These are phyloP conservation scores for Zygoascus hellenicus DNA, from an alignment of 1,139 yeast genomes.

Conservation along the genomic window DNA sequence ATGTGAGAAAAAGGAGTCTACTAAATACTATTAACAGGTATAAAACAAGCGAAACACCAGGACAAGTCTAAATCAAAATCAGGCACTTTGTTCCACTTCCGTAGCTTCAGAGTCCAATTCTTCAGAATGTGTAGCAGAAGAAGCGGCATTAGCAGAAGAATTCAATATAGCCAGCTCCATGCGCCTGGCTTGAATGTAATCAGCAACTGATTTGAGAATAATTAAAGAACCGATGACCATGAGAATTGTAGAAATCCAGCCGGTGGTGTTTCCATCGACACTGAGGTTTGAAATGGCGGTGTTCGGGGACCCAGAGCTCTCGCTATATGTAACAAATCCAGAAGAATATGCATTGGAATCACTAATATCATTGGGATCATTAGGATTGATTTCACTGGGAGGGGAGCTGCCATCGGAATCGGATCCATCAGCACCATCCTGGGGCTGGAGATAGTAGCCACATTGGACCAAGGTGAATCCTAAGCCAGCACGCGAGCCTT, in stretches of 20 bases:
- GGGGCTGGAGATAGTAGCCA: conserved; percentile 68
- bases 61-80: not conserved
- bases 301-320: not conserved
- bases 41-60: too few species aligned
- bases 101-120: conserved; percentile 2
- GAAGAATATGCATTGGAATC: conserved; percentile 23
- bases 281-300: conserved; percentile 12
- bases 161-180: conserved; percentile 56
- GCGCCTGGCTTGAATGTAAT: conserved; percentile 68
- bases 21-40: too few species aligned
- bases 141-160: not conserved
- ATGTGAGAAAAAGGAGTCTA: too few species aligned
- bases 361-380: conserved; percentile 36
- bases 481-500: conserved; percentile 90
- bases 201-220: conserved; percentile 59
- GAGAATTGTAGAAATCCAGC: conserved; percentile 46
- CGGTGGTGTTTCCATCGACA: conserved; percentile 12
- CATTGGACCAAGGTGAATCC: conserved; percentile 78
- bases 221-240: conserved; percentile 66
- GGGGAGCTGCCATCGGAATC: conserved; percentile 28
- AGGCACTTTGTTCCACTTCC: conserved; percentile 4
- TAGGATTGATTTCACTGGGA: conserved; percentile 31
- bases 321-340: conserved; percentile 14
- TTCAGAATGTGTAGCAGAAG: conserved; percentile 8
- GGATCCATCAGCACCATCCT: conserved; percentile 20